Conservation (phyloP, 108 stramenopile species). For the Cyclotella baltica region DNA sequence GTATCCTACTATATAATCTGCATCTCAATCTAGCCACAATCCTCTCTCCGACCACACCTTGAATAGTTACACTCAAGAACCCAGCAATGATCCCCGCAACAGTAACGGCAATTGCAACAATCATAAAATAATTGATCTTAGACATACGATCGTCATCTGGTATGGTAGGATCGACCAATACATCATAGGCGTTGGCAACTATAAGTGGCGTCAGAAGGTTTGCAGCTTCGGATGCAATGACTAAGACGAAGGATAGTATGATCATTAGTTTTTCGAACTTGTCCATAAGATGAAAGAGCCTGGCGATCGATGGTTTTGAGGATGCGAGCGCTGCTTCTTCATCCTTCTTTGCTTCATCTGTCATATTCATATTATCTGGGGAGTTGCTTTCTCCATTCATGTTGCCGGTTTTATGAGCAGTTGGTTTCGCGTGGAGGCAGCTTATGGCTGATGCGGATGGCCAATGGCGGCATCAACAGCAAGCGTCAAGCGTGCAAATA, state of each 20-base stretch:
- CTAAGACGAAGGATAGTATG: slow-evolving; percentile 40
- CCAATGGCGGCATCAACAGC: no score
- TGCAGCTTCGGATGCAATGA: slow-evolving; percentile 49
- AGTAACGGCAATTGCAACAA: slow-evolving; percentile 38
- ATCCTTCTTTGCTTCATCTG: no score
- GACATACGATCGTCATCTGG: slow-evolving; percentile 27
- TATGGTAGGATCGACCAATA: slow-evolving; percentile 45
- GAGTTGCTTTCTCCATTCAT: no score
- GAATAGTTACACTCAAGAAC: slow-evolving; percentile 57
- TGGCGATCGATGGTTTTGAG: slow-evolving; percentile 15
- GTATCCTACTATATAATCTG: slow-evolving; percentile 59
- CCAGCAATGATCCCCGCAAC: slow-evolving; percentile 43
- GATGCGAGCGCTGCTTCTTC: slow-evolving; percentile 13
- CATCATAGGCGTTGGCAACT: slow-evolving; percentile 63
- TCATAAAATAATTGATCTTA: slow-evolving; percentile 58
- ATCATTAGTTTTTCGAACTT: slow-evolving; percentile 46
- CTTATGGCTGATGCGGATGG: no score
- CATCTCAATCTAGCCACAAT: slow-evolving; percentile 76
- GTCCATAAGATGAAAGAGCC: slow-evolving; percentile 19
- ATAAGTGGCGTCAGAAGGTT: slow-evolving; percentile 51
- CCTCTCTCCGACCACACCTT: slow-evolving; percentile 71
- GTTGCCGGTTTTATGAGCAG: no score
- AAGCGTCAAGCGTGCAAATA: no score
- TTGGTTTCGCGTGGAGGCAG: no score
- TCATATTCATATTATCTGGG: no score